These are phyloP conservation scores for Vitis rupestris DNA, from an alignment of 164 flowering plant genomes.

Conservation along the genomic window DNA sequence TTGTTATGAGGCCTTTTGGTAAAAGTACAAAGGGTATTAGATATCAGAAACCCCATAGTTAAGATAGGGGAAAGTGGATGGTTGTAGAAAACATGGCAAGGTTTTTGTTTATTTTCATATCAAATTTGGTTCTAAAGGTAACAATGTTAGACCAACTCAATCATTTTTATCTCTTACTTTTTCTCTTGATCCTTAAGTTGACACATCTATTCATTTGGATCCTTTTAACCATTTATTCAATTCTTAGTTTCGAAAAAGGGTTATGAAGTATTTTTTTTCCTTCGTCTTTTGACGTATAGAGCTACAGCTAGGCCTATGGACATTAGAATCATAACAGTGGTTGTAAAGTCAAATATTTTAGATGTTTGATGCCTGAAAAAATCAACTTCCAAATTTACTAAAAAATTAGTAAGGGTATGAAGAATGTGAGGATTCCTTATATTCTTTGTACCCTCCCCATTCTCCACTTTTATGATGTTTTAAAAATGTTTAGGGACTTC, in stretches of 20 bases:
- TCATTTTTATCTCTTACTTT: not conserved
- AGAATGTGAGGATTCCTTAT: too few relatives aligned
- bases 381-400: too few relatives aligned
- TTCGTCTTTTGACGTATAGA: not conserved
- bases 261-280: too few relatives aligned
- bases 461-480: too few relatives aligned
- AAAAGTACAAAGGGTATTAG: slow-evolving; percentile 45
- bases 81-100: slow-evolving; percentile 88
- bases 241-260: not conserved
- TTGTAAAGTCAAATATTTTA: not conserved
- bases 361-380: too few relatives aligned
- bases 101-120: slow-evolving; percentile 76
- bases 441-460: too few relatives aligned
- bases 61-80: slow-evolving; percentile 95
- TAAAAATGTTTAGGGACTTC: too few relatives aligned
- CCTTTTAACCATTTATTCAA: not conserved
- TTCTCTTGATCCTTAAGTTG: not conserved
- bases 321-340: not conserved
- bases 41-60: slow-evolving; percentile 49
- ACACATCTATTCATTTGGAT: not conserved
- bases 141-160: not conserved
- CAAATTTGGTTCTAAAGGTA: slow-evolving; percentile 85
- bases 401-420: too few relatives aligned
- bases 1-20: slow-evolving; percentile 61
- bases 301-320: not conserved